Percentiles rank a stretch among this genome's conserved stretches.
phyloP scores from a whole-genome alignment of 371 early-diverging fungal genomes.

The Mucor saturninus region DNA sequence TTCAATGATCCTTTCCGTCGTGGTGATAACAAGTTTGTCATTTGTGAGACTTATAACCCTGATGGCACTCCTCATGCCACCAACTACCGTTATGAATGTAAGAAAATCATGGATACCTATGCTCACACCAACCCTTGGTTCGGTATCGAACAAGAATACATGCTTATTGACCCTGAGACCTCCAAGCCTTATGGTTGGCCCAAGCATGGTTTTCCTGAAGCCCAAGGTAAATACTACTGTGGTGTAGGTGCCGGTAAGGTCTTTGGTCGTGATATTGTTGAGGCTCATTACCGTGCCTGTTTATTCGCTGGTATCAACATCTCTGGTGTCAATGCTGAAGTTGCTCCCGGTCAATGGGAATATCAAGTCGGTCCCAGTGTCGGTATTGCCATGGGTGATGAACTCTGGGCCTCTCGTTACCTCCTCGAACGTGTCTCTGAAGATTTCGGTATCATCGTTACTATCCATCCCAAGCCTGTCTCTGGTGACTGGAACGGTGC shows the following conservation, averaged over 20 bases:
- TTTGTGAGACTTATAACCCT: conserved; percentile 57
- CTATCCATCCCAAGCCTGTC: conserved; percentile 63
- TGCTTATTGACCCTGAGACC: conserved; percentile 59
- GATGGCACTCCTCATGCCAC: conserved; percentile 66
- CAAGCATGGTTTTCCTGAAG: conserved; percentile 62
- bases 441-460: conserved; percentile 63
- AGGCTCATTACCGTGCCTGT: conserved; percentile 66
- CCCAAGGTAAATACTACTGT: conserved; percentile 65
- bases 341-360: conserved; percentile 67
- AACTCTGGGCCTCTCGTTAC: conserved; percentile 64
- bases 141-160: conserved; percentile 70
- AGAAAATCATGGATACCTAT: conserved; percentile 52
- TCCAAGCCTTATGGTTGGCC: conserved; percentile 65
- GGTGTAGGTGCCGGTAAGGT: conserved; percentile 57
- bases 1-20: conserved; percentile 67
- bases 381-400: conserved; percentile 62
- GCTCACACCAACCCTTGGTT: conserved; percentile 62
- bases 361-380: conserved; percentile 67
- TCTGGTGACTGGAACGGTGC: conserved; percentile 67
- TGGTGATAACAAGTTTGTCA: conserved; percentile 65
- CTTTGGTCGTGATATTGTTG: conserved; percentile 67
- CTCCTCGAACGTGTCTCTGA: conserved; percentile 62
- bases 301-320: conserved; percentile 63
- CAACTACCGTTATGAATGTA: conserved; percentile 55
- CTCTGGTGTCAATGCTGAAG: conserved; percentile 63